Conservation (phyloP, 1,284 basidiomycete genomes). For the Cryptococcus floricola region DNA sequence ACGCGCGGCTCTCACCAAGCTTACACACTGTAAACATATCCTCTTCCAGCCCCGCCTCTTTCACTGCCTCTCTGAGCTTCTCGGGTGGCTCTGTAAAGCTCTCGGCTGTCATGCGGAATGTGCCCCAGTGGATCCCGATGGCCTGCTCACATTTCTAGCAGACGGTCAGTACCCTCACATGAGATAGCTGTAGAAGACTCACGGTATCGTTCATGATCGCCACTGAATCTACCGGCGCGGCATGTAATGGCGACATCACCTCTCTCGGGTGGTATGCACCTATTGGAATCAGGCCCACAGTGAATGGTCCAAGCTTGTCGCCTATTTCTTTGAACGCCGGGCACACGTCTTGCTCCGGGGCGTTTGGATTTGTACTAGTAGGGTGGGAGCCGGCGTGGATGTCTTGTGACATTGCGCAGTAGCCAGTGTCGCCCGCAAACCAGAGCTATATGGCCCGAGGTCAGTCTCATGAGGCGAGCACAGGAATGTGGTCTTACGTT, state of each 20-base stretch:
- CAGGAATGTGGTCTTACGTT: slow-evolving; percentile 4
- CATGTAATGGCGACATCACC: slow-evolving; percentile 61
- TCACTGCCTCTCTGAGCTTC: slow-evolving; percentile 55
- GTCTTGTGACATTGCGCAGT: slow-evolving; percentile 53
- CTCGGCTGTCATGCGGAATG: slow-evolving; percentile 52
- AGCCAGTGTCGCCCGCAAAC: slow-evolving; percentile 63
- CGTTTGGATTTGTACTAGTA: slow-evolving; percentile 39
- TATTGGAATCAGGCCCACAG: slow-evolving; percentile 60
- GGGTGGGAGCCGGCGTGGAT: slow-evolving; percentile 44
- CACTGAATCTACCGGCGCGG: slow-evolving; percentile 60
- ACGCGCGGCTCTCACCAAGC: slow-evolving; percentile 55
- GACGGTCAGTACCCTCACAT: neutral
- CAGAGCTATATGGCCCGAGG: slow-evolving; percentile 48
- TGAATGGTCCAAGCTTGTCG: slow-evolving; percentile 58
- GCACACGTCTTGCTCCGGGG: slow-evolving; percentile 43
- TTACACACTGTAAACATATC: slow-evolving; percentile 57
- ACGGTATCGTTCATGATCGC: slow-evolving; percentile 61
- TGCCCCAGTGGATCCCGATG: slow-evolving; percentile 67
- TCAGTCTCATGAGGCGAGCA: slow-evolving; percentile 10
- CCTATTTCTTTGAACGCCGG: slow-evolving; percentile 69
- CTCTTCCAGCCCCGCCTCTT: slow-evolving; percentile 54
- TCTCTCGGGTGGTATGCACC: slow-evolving; percentile 62
- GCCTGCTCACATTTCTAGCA: slow-evolving; percentile 53
- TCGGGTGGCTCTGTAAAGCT: slow-evolving; percentile 59
- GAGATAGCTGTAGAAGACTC: slow-evolving; percentile 13